Evolutionary conservation across 179 eudicot species (phyloP), one percentile per base, ranked within the genome.

Genomic region (Camellia oleifera): DNA sequence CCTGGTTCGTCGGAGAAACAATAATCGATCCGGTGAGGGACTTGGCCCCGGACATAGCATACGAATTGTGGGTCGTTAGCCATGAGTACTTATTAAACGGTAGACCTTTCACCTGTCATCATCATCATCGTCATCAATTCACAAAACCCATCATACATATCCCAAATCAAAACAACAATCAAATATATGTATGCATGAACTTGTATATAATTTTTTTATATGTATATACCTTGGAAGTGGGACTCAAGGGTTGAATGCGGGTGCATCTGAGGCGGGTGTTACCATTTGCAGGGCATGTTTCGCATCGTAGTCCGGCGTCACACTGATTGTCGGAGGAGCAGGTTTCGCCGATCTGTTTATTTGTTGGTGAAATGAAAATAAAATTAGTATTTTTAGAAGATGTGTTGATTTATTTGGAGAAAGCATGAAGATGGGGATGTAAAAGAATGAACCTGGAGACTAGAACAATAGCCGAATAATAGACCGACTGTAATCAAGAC

Each of bases 41-140:
- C n/a, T 50, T 87, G 69, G 79, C 82, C 9, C 97, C 97, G 71
- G 87, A 68, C 42, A 86, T 74, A 44, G 99, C 96, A 77, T 80
- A 96, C 71, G 99, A 89, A 78, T 96, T 96, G 83, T 94, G 99
- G 61, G 92, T 96, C 82, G 97, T 94, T 61, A 94, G 83, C 97
- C 97, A 94, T 18, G 99, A 86, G 84, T 96, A 96, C 45, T 70
- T 81, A 73, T 96, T 94, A 50, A 89, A 96, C 63, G 99, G 94
- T 60, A 96, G 78, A 75, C 93, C 97, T 82, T 86, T 91, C 57
- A 88, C 94, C 98, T 94, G n/a, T 60, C 81, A 32, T 32, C 40
- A 32, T 26, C 32, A 26, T 32, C 40, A 32, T 32, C 40, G 40
- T 32, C 40, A 79, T 81, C 14, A 45, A 42, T 56, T 26, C 17